phyloP scores from a whole-genome alignment of 331 rosid species.

The Pyracantha coccinea region DNA sequence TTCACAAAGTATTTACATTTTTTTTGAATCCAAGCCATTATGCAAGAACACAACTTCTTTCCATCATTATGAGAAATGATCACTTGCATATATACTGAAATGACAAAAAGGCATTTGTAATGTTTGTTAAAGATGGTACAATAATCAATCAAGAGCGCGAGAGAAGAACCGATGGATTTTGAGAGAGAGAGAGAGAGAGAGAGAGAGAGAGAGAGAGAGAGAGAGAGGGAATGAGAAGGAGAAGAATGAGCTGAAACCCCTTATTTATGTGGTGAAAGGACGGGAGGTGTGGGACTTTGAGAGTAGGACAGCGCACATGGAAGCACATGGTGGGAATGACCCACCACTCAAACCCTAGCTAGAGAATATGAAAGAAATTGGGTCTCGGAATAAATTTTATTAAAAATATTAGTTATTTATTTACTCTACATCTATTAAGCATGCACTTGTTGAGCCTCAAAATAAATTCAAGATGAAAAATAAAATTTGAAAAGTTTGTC shows the following conservation, averaged over 20 bases:
- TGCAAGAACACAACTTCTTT: no score
- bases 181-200: no score
- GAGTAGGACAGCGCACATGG: constrained; percentile 96
- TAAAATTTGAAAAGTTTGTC: no score
- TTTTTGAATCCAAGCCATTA: no score
- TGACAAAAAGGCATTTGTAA: constrained; percentile 26
- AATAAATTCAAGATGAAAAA: no score
- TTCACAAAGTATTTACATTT: no score
- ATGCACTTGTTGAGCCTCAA: no score
- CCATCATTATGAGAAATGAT: fast-evolving
- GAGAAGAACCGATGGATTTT: constrained; percentile 17
- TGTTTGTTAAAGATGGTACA: constrained; percentile 53
- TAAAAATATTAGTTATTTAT: no score
- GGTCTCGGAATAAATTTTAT: no score
- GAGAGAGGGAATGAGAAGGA: constrained; percentile 5
- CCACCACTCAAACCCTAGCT: constrained; percentile 55
- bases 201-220: background rate
- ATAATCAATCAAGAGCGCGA: constrained; percentile 22
- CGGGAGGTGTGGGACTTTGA: constrained; percentile 46
- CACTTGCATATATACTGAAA: no score
- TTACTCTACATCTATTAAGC: no score
- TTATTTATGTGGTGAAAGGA: constrained; percentile 64
- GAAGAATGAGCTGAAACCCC: constrained; percentile 40
- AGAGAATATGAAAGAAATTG: constrained; percentile 20
- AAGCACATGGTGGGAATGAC: constrained; percentile 80